Percentiles rank a stretch among this genome's conserved stretches.
phyloP scores from a whole-genome alignment of 2,329 filamentous ascomycete genomes.

The Capronia epimyces region DNA sequence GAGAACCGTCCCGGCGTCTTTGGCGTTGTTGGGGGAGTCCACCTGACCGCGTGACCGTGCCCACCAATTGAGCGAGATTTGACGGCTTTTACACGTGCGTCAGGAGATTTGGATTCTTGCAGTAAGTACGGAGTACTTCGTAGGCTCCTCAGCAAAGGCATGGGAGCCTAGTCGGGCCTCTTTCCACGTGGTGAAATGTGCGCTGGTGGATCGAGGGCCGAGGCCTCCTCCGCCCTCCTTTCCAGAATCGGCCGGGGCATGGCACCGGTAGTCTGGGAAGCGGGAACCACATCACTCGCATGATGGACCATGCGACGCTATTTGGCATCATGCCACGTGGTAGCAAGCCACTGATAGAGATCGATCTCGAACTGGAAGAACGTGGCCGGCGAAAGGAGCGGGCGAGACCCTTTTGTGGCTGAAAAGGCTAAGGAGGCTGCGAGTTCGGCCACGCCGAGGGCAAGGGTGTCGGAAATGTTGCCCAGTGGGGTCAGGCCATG shows the following conservation, averaged over 20 bases:
- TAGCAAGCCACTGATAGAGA: neutral
- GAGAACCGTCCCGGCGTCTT: neutral
- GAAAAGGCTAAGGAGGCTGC: neutral
- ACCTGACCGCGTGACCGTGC: no score
- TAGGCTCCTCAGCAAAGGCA: no score
- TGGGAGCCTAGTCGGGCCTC: no score
- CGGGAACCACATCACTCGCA: neutral
- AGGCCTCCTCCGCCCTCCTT: neutral
- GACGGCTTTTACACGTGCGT: no score
- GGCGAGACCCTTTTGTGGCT: neutral
- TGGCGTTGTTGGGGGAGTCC: neutral
- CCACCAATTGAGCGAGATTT: no score
- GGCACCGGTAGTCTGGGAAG: neutral
- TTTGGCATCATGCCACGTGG: conserved; percentile 1
- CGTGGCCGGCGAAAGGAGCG: neutral
- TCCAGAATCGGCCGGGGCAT: neutral
- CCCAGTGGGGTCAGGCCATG: conserved; percentile 14
- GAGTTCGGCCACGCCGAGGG: neutral
- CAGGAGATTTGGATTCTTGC: no score
- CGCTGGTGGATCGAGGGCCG: neutral
- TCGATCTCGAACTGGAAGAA: neutral
- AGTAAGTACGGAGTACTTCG: no score
- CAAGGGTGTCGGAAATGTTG: conserved; percentile 9
- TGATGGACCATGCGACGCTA: neutral
- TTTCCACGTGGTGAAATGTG: no score